Conservation (phyloP, 1,284 basidiomycete species). For the Rhodotorula sp. region DNA sequence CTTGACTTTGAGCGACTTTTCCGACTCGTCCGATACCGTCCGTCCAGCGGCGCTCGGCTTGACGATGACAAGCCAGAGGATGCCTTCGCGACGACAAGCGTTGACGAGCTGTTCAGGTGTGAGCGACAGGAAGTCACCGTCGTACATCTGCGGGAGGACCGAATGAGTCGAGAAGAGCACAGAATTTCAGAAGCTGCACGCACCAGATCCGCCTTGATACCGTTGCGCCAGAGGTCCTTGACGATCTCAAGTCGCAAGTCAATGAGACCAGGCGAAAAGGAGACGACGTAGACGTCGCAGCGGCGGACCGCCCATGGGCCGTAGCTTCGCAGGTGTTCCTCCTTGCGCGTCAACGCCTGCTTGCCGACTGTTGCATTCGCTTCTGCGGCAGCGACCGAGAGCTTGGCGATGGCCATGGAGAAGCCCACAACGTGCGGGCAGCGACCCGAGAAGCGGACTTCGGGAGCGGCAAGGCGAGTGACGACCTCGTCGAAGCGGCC, state of each 20-base stretch:
- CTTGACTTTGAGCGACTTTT: slow-evolving; percentile 38
- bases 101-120: slow-evolving; percentile 41
- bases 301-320: slow-evolving; percentile 53
- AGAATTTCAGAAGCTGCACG: background rate
- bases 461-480: slow-evolving; percentile 53
- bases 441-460: slow-evolving; percentile 36
- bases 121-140: slow-evolving; percentile 39
- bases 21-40: slow-evolving; percentile 19
- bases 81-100: slow-evolving; percentile 41
- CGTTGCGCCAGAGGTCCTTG: slow-evolving; percentile 56
- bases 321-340: slow-evolving; percentile 52
- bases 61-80: slow-evolving; percentile 44
- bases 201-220: slow-evolving; percentile 57
- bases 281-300: slow-evolving; percentile 58
- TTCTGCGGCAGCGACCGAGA: slow-evolving; percentile 52
- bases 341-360: slow-evolving; percentile 46
- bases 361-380: slow-evolving; percentile 49
- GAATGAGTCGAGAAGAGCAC: background rate
- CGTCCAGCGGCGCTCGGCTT: slow-evolving; percentile 34
- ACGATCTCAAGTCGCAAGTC: slow-evolving; percentile 53
- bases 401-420: slow-evolving; percentile 55
- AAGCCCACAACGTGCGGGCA: slow-evolving; percentile 55
- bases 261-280: slow-evolving; percentile 52
- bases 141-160: slow-evolving; percentile 32
- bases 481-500: slow-evolving; percentile 56